A percentile compares a stretch with the other conserved stretches of the same genome.
These are phyloP conservation scores for Trichoderma koningii DNA, from an alignment of 2,329 filamentous ascomycete genomes.

Conservation along the genomic window DNA sequence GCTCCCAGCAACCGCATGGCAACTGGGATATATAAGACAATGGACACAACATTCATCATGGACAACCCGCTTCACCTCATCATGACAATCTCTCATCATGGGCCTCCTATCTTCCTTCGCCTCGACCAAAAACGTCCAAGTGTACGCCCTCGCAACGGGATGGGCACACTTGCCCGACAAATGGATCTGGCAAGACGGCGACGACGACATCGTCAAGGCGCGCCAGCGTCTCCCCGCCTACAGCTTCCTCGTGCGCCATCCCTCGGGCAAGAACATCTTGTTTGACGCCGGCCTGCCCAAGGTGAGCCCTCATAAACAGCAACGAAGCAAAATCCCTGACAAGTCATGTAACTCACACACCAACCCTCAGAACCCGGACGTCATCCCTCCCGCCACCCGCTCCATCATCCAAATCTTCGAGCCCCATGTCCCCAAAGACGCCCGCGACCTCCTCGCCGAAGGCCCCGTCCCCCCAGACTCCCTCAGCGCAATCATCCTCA, in stretches of 20 bases:
- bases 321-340: not conserved
- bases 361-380: not conserved
- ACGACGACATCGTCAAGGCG: not conserved
- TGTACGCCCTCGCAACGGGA: slow-evolving; percentile 4
- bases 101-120: not conserved
- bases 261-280: not conserved
- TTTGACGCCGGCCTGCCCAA: not conserved
- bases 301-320: not conserved
- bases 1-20: no score
- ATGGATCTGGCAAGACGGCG: not conserved
- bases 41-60: no score
- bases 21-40: no score
- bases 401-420: not conserved
- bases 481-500: not conserved
- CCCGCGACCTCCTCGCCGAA: not conserved
- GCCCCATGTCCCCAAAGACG: not conserved
- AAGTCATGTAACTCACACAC: not conserved
- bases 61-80: not conserved
- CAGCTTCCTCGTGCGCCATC: not conserved
- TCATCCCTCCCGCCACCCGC: not conserved
- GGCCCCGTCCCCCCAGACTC: not conserved
- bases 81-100: not conserved
- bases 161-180: not conserved
- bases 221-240: not conserved
- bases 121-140: not conserved